Evolutionary conservation across 1,284 basidiomycete genomes (phyloP).

Genomic region (Malassezia nana): DNA sequence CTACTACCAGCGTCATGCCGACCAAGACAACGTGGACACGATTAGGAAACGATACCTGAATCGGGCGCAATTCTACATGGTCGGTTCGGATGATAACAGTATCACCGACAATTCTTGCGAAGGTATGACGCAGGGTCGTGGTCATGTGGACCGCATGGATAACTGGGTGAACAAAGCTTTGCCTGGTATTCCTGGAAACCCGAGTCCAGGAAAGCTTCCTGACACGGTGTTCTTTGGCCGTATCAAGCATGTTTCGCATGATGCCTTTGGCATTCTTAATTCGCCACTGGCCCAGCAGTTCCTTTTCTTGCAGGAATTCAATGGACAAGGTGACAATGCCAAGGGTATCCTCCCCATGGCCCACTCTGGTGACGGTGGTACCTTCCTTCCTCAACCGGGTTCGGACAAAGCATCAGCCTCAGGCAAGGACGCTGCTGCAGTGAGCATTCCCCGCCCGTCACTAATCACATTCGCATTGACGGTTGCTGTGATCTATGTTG

Average conservation of each 20-base stretch:
- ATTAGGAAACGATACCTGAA: constrained; percentile 22
- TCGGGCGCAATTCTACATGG: constrained; percentile 30
- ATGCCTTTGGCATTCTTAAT: constrained; percentile 28
- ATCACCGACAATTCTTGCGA: constrained; percentile 24
- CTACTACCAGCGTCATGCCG: constrained; percentile 20
- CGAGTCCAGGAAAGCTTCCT: constrained; percentile 23
- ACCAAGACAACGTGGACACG: neutral
- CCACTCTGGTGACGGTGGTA: neutral
- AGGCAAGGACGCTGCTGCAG: neutral
- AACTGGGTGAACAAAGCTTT: constrained; percentile 32
- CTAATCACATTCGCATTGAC: neutral
- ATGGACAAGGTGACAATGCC: constrained; percentile 16
- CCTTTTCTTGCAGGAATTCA: constrained; percentile 31
- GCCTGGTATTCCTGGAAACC: constrained; percentile 25
- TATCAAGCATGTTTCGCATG: constrained; percentile 24
- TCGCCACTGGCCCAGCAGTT: constrained; percentile 30
- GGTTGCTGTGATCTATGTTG: neutral
- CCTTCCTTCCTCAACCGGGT: neutral
- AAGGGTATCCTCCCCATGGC: neutral
- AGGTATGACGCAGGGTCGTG: constrained; percentile 28
- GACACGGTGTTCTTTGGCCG: constrained; percentile 19
- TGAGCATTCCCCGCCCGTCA: neutral
- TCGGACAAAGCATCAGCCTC: neutral
- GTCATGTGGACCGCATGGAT: constrained; percentile 33
- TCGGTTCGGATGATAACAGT: constrained; percentile 24